phyloP scores from a whole-genome alignment of 805 yeast species.

The Scheffersomyces stipitis region DNA sequence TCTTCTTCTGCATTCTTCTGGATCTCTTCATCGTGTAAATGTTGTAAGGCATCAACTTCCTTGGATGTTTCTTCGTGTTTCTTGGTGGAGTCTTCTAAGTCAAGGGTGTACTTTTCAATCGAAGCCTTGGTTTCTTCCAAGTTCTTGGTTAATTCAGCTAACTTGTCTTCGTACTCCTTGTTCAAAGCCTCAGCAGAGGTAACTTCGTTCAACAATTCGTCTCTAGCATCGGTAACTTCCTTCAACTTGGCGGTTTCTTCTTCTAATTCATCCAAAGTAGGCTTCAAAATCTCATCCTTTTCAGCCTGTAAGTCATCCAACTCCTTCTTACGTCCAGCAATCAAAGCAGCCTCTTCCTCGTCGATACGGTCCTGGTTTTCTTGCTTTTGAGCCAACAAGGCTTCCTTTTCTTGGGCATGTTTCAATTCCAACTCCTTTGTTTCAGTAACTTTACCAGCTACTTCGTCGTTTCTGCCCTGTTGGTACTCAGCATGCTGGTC shows the following conservation, averaged over 20 bases:
- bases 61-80: slow-evolving; percentile 41
- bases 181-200: slow-evolving; percentile 45
- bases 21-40: slow-evolving; percentile 22
- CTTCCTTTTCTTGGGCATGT: slow-evolving; percentile 41
- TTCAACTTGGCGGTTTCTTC: slow-evolving; percentile 49
- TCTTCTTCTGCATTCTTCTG: slow-evolving; percentile 25
- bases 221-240: slow-evolving; percentile 51
- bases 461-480: slow-evolving; percentile 26
- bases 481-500: slow-evolving; percentile 28
- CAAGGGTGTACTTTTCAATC: slow-evolving; percentile 31
- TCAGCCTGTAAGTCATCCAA: slow-evolving; percentile 51
- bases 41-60: slow-evolving; percentile 37
- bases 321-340: slow-evolving; percentile 45
- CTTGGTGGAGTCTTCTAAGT: slow-evolving; percentile 31
- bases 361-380: slow-evolving; percentile 46
- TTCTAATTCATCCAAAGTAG: slow-evolving; percentile 52
- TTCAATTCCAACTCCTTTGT: slow-evolving; percentile 36
- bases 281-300: slow-evolving; percentile 54
- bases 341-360: slow-evolving; percentile 43
- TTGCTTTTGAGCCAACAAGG: slow-evolving; percentile 45
- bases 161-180: slow-evolving; percentile 42
- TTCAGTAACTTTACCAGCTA: slow-evolving; percentile 26
- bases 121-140: slow-evolving; percentile 41
- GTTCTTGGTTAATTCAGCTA: slow-evolving; percentile 45
- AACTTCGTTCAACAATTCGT: slow-evolving; percentile 44